These are phyloP conservation scores for Moricandia arvensis DNA, from an alignment of 345 rosid genomes.

Conservation along the genomic window DNA sequence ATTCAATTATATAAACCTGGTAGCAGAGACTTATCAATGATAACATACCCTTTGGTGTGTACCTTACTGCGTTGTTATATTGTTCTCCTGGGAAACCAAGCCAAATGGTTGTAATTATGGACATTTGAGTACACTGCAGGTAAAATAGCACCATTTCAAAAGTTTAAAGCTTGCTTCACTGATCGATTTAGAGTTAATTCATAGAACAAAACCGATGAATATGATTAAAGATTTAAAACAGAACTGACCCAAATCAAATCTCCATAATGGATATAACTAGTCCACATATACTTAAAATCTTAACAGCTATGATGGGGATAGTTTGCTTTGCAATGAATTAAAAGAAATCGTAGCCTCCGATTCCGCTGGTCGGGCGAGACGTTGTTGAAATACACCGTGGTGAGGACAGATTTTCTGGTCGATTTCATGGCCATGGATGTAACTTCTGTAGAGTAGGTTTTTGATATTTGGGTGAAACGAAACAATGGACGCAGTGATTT, in stretches of 20 bases:
- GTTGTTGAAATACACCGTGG: no score
- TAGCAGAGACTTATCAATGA: no score
- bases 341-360: not conserved
- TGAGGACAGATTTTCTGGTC: no score
- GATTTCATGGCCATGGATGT: no score
- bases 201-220: not conserved
- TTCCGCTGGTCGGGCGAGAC: no score
- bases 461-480: no score
- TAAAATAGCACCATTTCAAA: no score
- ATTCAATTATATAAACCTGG: no score
- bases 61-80: not conserved
- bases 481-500: no score
- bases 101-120: not conserved
- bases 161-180: not conserved
- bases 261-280: not conserved
- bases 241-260: not conserved
- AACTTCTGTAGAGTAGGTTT: no score
- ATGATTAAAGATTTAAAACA: not conserved
- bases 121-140: not conserved
- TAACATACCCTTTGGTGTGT: not conserved
- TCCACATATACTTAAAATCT: no score
- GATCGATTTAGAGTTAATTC: not conserved
- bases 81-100: not conserved
- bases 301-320: not conserved
- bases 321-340: not conserved